Evolutionary conservation across 2,329 filamentous ascomycete genomes (phyloP).

Genomic region (Microascus cirrosus): DNA sequence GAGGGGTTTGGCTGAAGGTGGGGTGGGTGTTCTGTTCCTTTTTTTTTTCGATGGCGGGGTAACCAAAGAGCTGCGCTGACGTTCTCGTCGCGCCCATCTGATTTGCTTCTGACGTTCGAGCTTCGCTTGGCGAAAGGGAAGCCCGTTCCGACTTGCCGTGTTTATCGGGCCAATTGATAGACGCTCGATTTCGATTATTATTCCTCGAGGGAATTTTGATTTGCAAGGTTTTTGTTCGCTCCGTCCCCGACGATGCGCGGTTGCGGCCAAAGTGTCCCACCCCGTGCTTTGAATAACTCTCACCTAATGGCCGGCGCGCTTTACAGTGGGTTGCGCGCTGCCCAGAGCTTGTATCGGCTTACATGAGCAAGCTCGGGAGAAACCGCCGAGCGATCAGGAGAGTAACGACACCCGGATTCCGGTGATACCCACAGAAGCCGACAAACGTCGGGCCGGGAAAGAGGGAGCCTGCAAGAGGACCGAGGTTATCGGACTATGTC

Average conservation of each 20-base stretch:
- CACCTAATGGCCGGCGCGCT: too few species aligned
- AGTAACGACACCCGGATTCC: too few species aligned
- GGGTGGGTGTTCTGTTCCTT: background rate
- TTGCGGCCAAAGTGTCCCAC: too few species aligned
- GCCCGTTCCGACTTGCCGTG: background rate
- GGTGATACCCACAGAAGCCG: background rate
- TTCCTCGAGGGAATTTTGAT: too few species aligned
- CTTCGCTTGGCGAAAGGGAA: background rate
- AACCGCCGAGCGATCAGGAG: background rate
- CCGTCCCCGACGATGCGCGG: too few species aligned
- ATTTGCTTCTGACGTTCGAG: background rate
- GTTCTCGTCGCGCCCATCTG: background rate
- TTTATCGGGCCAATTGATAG: background rate
- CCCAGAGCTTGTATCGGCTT: too few species aligned
- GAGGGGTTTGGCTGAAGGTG: background rate
- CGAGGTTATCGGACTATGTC: background rate
- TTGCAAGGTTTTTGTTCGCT: too few species aligned
- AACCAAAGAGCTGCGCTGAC: background rate
- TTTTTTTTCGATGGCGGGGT: conserved; percentile 1
- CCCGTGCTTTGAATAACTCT: too few species aligned
- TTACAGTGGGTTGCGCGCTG: too few species aligned
- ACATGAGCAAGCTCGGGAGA: background rate
- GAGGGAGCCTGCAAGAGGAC: background rate
- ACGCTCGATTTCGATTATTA: background rate
- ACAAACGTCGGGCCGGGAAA: background rate